Conservation (phyloP, 495 filamentous ascomycete genomes). For the Aspergillus sclerotioniger region DNA sequence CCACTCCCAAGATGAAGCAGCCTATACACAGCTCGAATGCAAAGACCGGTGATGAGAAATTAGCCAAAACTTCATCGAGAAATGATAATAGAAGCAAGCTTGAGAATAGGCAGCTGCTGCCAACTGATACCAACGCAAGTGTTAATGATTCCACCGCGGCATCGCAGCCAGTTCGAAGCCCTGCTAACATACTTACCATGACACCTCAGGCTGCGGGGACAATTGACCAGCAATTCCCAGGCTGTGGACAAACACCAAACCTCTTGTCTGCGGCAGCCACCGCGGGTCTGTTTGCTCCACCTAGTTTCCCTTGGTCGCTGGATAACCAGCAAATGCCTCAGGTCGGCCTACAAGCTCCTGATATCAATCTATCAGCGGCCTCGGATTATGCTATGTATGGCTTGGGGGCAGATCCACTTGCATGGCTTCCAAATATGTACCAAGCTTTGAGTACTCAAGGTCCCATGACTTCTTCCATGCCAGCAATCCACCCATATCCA, state of each 20-base stretch:
- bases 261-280: neutral
- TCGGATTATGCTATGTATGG: slow-evolving; percentile 5
- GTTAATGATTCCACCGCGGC: neutral
- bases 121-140: neutral
- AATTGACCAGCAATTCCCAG: neutral
- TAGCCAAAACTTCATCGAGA: neutral
- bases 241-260: slow-evolving; percentile 1
- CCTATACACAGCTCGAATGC: slow-evolving; percentile 16
- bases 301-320: neutral
- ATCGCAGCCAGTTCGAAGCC: slow-evolving; percentile 8
- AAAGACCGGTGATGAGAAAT: slow-evolving; percentile 4
- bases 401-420: slow-evolving; percentile 8
- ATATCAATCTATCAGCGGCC: slow-evolving; percentile 1
- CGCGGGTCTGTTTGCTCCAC: neutral
- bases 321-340: slow-evolving; percentile 10
- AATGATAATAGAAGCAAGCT: slow-evolving; percentile 5
- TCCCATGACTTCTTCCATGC: slow-evolving; percentile 7
- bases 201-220: neutral
- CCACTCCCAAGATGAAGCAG: slow-evolving; percentile 35
- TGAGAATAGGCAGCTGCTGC: neutral
- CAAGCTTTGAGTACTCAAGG: slow-evolving; percentile 12
- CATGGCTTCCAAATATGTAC: slow-evolving; percentile 16
- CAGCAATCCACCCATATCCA: slow-evolving; percentile 11
- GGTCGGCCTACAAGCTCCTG: slow-evolving; percentile 1
- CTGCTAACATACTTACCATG: neutral